A percentile compares a stretch with the other conserved stretches of the same genome.
phyloP scores from a whole-genome alignment of 2,329 filamentous ascomycete species.

The Pseudovirgaria hyperparasitica region DNA sequence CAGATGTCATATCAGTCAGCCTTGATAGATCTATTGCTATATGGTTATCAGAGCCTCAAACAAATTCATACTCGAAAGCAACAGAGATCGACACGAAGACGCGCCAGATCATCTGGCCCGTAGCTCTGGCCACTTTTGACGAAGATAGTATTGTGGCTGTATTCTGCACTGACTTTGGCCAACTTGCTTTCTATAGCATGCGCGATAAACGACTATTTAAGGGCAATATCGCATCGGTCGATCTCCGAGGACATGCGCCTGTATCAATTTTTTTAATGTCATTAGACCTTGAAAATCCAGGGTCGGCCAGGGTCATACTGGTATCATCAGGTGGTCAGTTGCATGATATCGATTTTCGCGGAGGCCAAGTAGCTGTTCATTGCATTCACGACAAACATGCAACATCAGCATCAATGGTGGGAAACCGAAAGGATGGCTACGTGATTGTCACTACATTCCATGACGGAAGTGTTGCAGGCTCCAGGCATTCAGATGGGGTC shows the following conservation, averaged over 20 bases:
- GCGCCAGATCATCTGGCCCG: constrained; percentile 26
- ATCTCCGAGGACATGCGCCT: constrained; percentile 45
- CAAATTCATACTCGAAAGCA: constrained; percentile 15
- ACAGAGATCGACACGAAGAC: constrained; percentile 18
- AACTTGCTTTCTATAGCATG: constrained; percentile 52
- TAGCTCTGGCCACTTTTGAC: constrained; percentile 53
- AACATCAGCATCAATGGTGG: constrained; percentile 16
- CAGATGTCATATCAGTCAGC: constrained; percentile 55
- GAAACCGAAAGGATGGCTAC: too few relatives aligned
- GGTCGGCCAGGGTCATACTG: constrained; percentile 38
- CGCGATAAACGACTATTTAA: constrained; percentile 43
- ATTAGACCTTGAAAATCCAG: constrained; percentile 15
- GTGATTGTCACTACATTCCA: too few relatives aligned
- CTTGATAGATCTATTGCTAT: constrained; percentile 57
- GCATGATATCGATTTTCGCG: constrained; percentile 42
- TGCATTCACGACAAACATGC: constrained; percentile 16
- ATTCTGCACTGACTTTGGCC: constrained; percentile 45
- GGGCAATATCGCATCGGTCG: constrained; percentile 34
- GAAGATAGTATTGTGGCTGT: constrained; percentile 53
- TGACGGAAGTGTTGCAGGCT: too few relatives aligned
- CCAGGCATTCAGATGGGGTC: too few relatives aligned
- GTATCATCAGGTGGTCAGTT: constrained; percentile 53
- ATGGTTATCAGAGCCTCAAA: constrained; percentile 33
- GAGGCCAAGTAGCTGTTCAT: constrained; percentile 19
- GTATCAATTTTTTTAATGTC: constrained; percentile 44